These are phyloP conservation scores for Entonaema liquescens DNA, from an alignment of 495 filamentous ascomycete species.

Conservation along the genomic window DNA sequence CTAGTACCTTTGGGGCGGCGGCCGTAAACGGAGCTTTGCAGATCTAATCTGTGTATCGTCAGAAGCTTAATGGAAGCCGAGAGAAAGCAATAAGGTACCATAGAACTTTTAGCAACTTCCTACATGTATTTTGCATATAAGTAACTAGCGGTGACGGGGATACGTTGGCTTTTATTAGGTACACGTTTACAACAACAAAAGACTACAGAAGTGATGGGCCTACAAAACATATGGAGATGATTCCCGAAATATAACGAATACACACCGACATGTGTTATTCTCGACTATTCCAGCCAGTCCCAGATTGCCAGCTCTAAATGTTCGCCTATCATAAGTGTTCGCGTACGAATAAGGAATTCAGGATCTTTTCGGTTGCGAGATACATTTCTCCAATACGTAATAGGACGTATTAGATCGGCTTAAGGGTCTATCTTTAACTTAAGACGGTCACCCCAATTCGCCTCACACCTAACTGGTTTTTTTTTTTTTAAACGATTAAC, in stretches of 20 bases:
- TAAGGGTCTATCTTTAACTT: constrained; percentile 11
- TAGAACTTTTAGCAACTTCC: constrained; percentile 4
- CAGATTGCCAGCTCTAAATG: constrained; percentile 7
- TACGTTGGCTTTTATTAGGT: constrained; percentile 5
- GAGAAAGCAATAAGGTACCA: constrained; percentile 22
- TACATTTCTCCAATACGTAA: constrained; percentile 28
- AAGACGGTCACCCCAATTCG: constrained; percentile 7
- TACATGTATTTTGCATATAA: neutral
- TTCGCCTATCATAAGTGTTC: constrained; percentile 2
- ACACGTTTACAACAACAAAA: constrained; percentile 1
- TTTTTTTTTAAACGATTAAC: neutral
- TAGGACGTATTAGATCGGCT: constrained; percentile 18
- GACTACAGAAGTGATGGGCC: constrained; percentile 7
- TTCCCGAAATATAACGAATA: constrained; percentile 7
- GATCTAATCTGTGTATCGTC: constrained; percentile 22
- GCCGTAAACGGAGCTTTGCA: constrained; percentile 35
- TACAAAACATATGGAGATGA: constrained; percentile 12
- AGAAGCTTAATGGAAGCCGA: constrained; percentile 25
- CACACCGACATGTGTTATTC: constrained; percentile 31
- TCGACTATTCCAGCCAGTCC: constrained; percentile 9
- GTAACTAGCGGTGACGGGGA: constrained; percentile 39
- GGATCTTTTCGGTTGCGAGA: neutral
- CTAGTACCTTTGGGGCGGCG: constrained; percentile 2
- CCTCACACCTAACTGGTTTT: constrained; percentile 9
- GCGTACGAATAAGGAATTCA: constrained; percentile 7